Base-by-base conservation (phyloP, 768 basidiomycete species). In the Trametes cubensis region DNA sequence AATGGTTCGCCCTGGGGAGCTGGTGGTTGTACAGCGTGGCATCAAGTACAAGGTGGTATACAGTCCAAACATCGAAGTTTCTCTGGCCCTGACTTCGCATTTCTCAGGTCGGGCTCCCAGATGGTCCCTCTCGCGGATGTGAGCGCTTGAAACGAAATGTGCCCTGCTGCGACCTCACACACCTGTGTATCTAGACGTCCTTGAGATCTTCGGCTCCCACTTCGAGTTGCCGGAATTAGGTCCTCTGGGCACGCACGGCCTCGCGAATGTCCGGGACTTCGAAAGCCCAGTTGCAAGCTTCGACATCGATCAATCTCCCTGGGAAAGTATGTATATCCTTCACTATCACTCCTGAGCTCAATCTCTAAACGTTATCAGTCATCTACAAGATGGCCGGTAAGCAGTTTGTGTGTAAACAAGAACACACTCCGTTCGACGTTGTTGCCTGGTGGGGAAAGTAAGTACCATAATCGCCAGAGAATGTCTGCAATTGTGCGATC, bases 401-500 rank as follows among this genome's bases (percentile, higher is more conserved):
- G 70, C 70, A 85, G 11, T 83, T 83, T 68, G 70, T 73, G 23
- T 85, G 84, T 65, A 72, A 75, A 42, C 85, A 88, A 63, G 80
- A 84, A 46, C 84, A 87, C 71, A 86, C 87, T 1, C 87, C 87
- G 0, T 89, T 88, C 71, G 87, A 89, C 68, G 86, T 88, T 42
- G 87, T 88, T 26, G 86, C 86, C 1, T 88, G 85, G 86, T 81
- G 84, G 52, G 85, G 85, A 72, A 87, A 85, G 85, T 85, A 70
- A 54, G 83, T 74, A 2, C 11, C n/a, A 45, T 25, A 10, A 39
- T 15, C 18, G 21, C 14, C 7, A 30, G 26, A 26, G 40, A 23
- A 2, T 48, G 25, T 50, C 6, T 17, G 30, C 21, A 26, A 2
- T 34, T 50, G 11, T 17, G 30, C 21, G 21, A 2, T 34, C 20